These are phyloP conservation scores for Funneliformis caledonium DNA, from an alignment of 371 early-diverging fungal genomes.

Conservation along the genomic window DNA sequence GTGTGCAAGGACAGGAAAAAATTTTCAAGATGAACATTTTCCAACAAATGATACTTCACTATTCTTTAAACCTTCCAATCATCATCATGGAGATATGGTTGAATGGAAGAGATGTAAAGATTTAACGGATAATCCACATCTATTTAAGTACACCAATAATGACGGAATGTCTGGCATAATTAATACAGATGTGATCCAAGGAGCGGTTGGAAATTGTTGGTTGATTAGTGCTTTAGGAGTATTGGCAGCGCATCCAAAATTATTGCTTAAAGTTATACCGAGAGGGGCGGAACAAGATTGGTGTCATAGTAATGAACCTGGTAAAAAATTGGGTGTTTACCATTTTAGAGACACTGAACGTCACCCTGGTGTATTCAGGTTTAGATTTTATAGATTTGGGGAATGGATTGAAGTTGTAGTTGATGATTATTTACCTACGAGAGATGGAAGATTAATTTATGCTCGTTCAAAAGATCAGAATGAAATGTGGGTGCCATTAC, in stretches of 20 bases:
- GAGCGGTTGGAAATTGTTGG: slow-evolving; percentile 55
- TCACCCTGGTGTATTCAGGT: slow-evolving; percentile 50
- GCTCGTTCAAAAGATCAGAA: slow-evolving; percentile 53
- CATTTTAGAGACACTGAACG: slow-evolving; percentile 36
- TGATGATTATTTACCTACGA: slow-evolving; percentile 59
- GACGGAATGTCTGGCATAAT: not conserved
- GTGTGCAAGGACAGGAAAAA: slow-evolving; percentile 15
- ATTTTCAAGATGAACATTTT: slow-evolving; percentile 35
- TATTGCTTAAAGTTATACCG: slow-evolving; percentile 48
- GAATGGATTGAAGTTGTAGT: slow-evolving; percentile 67
- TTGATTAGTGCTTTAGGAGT: slow-evolving; percentile 57
- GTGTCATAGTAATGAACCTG: slow-evolving; percentile 45
- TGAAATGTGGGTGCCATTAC: slow-evolving; percentile 61
- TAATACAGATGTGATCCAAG: slow-evolving; percentile 36
- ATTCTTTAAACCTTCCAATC: not conserved
- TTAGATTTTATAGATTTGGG: slow-evolving; percentile 59
- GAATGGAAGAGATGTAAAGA: slow-evolving; percentile 39
- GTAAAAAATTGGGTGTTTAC: slow-evolving; percentile 31
- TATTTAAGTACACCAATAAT: slow-evolving; percentile 14
- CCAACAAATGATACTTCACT: slow-evolving; percentile 33
- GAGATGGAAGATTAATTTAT: slow-evolving; percentile 49
- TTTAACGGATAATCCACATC: slow-evolving; percentile 23
- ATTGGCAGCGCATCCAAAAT: slow-evolving; percentile 45
- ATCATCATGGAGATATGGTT: not conserved
- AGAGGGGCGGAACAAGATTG: slow-evolving; percentile 47